Conservation (phyloP, 345 rosid genomes). For the Erodium maritimum region DNA sequence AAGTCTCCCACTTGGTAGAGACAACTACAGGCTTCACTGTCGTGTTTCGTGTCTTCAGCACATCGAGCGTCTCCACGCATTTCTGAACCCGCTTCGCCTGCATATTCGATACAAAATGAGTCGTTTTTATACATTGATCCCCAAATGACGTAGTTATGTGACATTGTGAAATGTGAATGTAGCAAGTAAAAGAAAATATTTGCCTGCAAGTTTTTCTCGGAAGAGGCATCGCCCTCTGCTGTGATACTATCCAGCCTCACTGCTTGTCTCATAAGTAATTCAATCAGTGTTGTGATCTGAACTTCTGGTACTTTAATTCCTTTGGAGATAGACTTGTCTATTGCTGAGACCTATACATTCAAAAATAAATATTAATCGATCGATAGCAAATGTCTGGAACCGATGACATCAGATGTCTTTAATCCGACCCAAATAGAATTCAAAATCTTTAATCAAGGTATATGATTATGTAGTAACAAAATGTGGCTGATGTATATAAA, state of each 20-base stretch:
- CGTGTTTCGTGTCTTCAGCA: slow-evolving; percentile 24
- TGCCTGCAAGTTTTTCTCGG: slow-evolving; percentile 33
- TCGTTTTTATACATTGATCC: too few species aligned
- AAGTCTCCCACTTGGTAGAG: slow-evolving; percentile 36
- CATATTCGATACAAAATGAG: too few species aligned
- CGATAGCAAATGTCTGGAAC: too few species aligned
- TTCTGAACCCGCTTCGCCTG: slow-evolving; percentile 38
- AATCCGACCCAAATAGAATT: too few species aligned
- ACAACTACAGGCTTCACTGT: slow-evolving; percentile 18
- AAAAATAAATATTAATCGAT: too few species aligned
- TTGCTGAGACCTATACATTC: slow-evolving; percentile 33
- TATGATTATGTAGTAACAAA: too few species aligned
- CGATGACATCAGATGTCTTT: too few species aligned
- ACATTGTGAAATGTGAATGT: too few species aligned
- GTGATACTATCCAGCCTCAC: slow-evolving; percentile 33
- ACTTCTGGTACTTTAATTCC: slow-evolving; percentile 37
- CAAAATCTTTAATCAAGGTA: too few species aligned
- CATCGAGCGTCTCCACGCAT: slow-evolving; percentile 34
- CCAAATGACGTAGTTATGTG: too few species aligned
- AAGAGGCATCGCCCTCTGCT: slow-evolving; percentile 31
- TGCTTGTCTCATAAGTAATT: slow-evolving; percentile 55
- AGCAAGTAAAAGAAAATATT: too few species aligned
- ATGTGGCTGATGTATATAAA: too few species aligned
- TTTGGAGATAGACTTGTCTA: slow-evolving; percentile 28
- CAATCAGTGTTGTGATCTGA: slow-evolving; percentile 43